Evolutionary conservation across 345 rosid genomes (phyloP).

Genomic region (Geranium brycei): DNA sequence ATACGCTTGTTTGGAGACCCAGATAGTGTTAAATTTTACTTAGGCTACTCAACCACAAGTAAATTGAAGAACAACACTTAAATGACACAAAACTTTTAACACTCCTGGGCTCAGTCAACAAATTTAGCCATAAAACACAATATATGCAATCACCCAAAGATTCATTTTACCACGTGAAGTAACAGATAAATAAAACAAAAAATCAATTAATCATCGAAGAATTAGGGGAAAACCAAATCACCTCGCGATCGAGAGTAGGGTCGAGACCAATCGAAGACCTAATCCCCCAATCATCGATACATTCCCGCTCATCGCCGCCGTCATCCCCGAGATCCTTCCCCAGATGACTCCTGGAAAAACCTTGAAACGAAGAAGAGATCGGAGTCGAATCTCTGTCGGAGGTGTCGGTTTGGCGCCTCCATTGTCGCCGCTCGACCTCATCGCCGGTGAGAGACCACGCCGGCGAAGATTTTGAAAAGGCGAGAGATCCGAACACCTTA

Average conservation of each 20-base stretch:
- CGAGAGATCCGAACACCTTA: constrained; percentile 47
- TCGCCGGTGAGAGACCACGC: constrained; percentile 41
- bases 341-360: constrained; percentile 12
- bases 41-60: too few relatives aligned
- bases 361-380: background rate
- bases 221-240: constrained; percentile 3
- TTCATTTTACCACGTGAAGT: background rate
- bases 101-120: background rate
- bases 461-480: constrained; percentile 22
- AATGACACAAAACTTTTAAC: too few relatives aligned
- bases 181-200: too few relatives aligned
- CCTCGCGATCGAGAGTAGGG: constrained; percentile 65
- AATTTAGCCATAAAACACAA: too few relatives aligned
- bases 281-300: constrained; percentile 67
- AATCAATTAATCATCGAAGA: background rate
- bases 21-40: too few relatives aligned
- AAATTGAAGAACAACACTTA: too few relatives aligned
- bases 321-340: constrained; percentile 21
- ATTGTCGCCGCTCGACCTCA: constrained; percentile 25
- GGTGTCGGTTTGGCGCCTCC: constrained; percentile 25
- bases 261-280: constrained; percentile 57
- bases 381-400: constrained; percentile 7
- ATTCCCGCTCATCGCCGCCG: constrained; percentile 17
- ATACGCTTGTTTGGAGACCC: too few relatives aligned
- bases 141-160: background rate